Evolutionary conservation across 495 filamentous ascomycete genomes (phyloP), one percentile per base, ranked within the genome.

Genomic region (Aspergillus kassunensis): DNA sequence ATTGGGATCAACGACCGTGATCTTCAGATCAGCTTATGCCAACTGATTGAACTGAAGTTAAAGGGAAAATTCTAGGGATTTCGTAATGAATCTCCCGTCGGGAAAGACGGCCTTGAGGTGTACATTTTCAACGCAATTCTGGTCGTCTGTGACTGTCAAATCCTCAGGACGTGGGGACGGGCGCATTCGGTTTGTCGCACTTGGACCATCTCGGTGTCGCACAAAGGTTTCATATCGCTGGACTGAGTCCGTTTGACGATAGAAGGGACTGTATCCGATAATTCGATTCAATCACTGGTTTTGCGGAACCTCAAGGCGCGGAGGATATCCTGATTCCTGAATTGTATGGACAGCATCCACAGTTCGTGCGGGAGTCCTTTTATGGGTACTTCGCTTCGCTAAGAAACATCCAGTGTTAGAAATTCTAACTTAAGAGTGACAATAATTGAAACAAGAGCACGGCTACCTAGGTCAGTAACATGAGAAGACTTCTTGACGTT

Each of bases 21-120:
- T 46, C 33, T 53, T 53, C 49, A 51, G 23, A 45, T 33, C 24
- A 37, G 19, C 47, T 19, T 2, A 29, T 29, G 24, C n/a, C n/a
- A n/a, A n/a, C n/a, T n/a, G n/a, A n/a, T n/a, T n/a, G n/a, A n/a
- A n/a, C n/a, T n/a, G 24, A 40, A 24, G 15, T 27, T 27, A 4
- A 9, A 27, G 24, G 4, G 24, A 27, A 27, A 4, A n/a, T 44
- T 11, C 21, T 20, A 11, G n/a, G 21, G 27, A 44, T 15, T 44
- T 23, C 41, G 20, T 27, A 19, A 13, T 25, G 34, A 12, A 27
- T 27, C 23, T 16, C 46, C 27, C 24, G 11, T 8, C 35, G 18
- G 12, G 10, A 24, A 19, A 12, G 13, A 15, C 1, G 16, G 6
- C 20, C 23, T 13, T 16, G 31, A 27, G n/a, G n/a, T n/a, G n/a